Base-by-base conservation (phyloP, 495 filamentous ascomycete species). In the Cercophora newfieldiana region DNA sequence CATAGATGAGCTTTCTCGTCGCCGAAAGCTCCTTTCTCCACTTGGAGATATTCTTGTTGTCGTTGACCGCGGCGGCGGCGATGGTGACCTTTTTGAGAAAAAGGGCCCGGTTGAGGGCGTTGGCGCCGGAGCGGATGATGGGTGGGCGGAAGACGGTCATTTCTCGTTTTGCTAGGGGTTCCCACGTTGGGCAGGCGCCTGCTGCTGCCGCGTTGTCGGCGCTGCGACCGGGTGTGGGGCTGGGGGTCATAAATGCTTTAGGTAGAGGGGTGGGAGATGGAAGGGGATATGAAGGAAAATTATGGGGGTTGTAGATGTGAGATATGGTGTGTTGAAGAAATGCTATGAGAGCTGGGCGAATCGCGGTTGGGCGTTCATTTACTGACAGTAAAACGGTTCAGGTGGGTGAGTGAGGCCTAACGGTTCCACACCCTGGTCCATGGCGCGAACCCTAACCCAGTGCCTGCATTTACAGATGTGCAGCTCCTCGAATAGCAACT, bases 81-180 rank as follows among this genome's bases (percentile, higher is more conserved):
- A 94, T 75, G 18, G 89, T 86, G 47, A 97, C 72, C 0, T 80
- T 89, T 72, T 89, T 93, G 30, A 83, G 78, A 79, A 98, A 98
- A 69, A 94, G 88, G 18, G 90, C 82, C 29, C 92, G 87, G 79
- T 99, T 94, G 26, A 99, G 87, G 19, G 89, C 87, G 48, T 71
- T 76, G n/a, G 78, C 72, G 53, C 80, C 81, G 18, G 77, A 72
- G 71, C 92, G 92, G 72, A 94, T 89, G 44, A 94, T 79, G 25
- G 94, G 96, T 10, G 94, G 92, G 48, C 89, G 87, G 77, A 97
- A 90, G 48, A 75, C 73, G 67, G 58, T 73, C 80, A 80, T 80
- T 53, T 56, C 55, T 58, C 33, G 21, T 60, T 44, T 60, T n/a
- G 37, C 4, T 5, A 57, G 55, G 55, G 55, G 22, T 1, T 53